Evolutionary conservation across 306 rosid genomes (phyloP).

Genomic region (Mimosa pudica): DNA sequence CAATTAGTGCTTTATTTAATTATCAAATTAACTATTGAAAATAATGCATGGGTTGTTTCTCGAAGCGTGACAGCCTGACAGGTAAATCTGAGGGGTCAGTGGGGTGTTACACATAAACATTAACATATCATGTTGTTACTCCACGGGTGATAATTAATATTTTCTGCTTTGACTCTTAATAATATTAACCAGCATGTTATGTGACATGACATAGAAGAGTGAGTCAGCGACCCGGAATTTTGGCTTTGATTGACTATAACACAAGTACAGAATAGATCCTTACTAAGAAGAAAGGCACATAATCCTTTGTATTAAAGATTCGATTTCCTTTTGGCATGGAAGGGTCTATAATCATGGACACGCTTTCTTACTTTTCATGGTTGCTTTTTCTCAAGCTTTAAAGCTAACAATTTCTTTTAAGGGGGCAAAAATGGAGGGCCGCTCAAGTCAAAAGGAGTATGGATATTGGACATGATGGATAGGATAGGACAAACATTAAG

Average conservation of each 20-base stretch:
- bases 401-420: neutral
- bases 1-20: neutral
- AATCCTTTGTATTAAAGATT: conserved; percentile 31
- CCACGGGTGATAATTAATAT: neutral
- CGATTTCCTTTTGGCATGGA: conserved; percentile 14
- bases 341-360: conserved; percentile 42
- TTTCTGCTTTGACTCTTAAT: neutral
- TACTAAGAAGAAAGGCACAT: conserved; percentile 40
- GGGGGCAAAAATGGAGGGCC: conserved; percentile 6
- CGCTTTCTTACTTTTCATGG: conserved; percentile 46
- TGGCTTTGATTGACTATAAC: conserved; percentile 37
- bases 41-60: neutral
- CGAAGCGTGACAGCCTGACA: neutral
- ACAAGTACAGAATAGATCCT: neutral
- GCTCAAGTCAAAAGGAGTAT: conserved; percentile 41
- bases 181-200: neutral
- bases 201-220: conserved; percentile 40
- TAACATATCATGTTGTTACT: neutral
- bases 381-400: conserved; percentile 32
- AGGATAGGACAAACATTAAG: conserved; percentile 39
- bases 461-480: conserved; percentile 9
- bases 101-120: neutral
- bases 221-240: conserved; percentile 25
- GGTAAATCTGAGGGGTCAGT: neutral
- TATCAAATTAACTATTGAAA: neutral